Base-by-base conservation (phyloP, 2,329 filamentous ascomycete genomes). In the Chaetothyriales sp. region DNA sequence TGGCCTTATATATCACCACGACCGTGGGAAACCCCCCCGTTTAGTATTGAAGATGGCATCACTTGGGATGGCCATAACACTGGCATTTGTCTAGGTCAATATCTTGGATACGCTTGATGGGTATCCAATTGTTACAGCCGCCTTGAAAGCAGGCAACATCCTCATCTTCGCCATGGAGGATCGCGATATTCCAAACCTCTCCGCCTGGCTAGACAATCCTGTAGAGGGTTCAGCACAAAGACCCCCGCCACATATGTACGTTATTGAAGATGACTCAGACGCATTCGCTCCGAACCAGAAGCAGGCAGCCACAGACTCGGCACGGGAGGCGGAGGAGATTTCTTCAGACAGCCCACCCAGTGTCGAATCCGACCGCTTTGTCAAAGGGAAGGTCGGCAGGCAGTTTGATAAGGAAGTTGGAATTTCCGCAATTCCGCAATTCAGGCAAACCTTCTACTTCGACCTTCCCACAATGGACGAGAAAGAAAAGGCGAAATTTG, bases 401-500 rank as follows among this genome's bases (percentile, higher is more conserved):
- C 9, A 40, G 15, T 9, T 2, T 40, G 8, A 40, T 40, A 40
- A 40, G 15, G 33, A 40, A 15, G 7, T 2, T 15, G 33, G 10
- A 4, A 40, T 10, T 15, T 15, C 33, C 10, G 15, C 33, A 40
- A 40, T 40, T 9, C 33, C 33, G 33, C 33, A 13, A 40, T 40
- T 15, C 13, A 40, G 15, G 33, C 33, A 40, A 40, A 40, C 33
- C 28, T 56, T 60, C 50, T 62, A 60, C 40, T 61, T 71, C 33
- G 56, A 66, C 28, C 53, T 69, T 10, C 68, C 69, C 8, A 45
- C 18, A 1, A 49, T 68, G 4, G 49, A 60, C 4, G 61, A 68
- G 43, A 50, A 61, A 5, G 62, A 67, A 48, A 54, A 57, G 18
- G 58, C 65, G 9, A 64, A 67, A 18, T 72, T 70, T 56, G 60